These are phyloP conservation scores for Beauveria brongniartii DNA, from an alignment of 2,329 filamentous ascomycete species.

Conservation along the genomic window DNA sequence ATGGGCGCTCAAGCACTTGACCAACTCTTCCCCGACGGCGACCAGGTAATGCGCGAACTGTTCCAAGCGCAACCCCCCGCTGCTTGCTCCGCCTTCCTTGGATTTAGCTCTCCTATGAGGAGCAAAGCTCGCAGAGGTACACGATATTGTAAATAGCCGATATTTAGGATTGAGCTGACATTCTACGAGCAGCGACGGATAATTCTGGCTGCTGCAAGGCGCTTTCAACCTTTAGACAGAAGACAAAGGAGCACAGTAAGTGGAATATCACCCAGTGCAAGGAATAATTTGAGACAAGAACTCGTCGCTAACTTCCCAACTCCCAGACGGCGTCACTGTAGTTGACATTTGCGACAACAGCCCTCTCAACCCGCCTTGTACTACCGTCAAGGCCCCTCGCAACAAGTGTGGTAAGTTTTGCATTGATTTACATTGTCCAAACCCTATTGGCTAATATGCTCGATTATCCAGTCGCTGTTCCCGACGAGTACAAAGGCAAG, in stretches of 20 bases:
- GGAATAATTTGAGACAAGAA: background rate
- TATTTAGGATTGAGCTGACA: background rate
- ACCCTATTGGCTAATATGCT: background rate
- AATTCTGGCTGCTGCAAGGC: background rate
- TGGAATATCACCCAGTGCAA: rapidly evolving
- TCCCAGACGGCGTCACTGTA: too few relatives aligned
- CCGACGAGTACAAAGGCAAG: background rate
- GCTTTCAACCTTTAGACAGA: background rate
- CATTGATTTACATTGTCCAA: background rate
- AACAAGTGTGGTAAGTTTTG: background rate
- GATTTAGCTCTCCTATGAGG: background rate
- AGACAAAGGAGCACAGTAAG: background rate
- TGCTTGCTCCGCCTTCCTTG: background rate
- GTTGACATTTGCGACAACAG: background rate
- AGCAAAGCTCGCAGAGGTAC: background rate
- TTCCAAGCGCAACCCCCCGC: background rate
- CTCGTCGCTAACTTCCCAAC: too few relatives aligned
- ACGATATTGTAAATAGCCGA: background rate
- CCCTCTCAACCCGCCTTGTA: background rate
- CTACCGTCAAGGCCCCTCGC: background rate
- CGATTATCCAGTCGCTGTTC: background rate
- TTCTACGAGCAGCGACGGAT: background rate
- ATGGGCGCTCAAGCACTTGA: background rate
- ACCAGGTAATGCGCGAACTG: background rate
- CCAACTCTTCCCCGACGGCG: background rate